Conservation (phyloP, 2,329 filamentous ascomycete genomes). For the Balansia obtecta region DNA sequence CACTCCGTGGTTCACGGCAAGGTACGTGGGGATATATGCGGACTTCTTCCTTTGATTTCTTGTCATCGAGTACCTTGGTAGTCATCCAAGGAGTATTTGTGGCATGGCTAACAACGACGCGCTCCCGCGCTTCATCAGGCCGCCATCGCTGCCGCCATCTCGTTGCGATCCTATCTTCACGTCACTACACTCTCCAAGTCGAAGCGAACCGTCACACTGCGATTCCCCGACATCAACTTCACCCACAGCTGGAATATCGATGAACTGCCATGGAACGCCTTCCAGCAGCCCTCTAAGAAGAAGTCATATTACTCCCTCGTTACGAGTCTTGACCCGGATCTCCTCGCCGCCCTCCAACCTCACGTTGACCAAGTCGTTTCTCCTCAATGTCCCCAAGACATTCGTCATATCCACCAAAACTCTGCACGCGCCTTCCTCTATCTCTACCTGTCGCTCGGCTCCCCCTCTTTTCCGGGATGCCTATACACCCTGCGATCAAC, state of each 20-base stretch:
- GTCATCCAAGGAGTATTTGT: not conserved
- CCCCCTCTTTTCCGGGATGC: constrained; percentile 64
- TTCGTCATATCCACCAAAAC: constrained; percentile 72
- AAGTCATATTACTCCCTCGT: constrained; percentile 90
- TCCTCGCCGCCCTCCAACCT: constrained; percentile 70
- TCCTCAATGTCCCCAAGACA: constrained; percentile 47
- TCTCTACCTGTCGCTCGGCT: constrained; percentile 78
- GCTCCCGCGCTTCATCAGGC: constrained; percentile 39
- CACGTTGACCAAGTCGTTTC: constrained; percentile 62
- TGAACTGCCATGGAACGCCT: constrained; percentile 73
- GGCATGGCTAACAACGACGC: not conserved
- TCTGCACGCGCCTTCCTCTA: constrained; percentile 85
- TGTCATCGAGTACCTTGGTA: not conserved
- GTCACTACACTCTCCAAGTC: constrained; percentile 92
- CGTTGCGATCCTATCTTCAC: constrained; percentile 88
- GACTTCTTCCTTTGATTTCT: too few species aligned
- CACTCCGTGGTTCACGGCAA: constrained; percentile 97
- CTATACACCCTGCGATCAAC: constrained; percentile 88
- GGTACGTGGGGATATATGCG: constrained; percentile 30
- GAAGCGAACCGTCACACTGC: constrained; percentile 72
- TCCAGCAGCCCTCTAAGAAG: constrained; percentile 73
- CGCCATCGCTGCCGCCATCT: constrained; percentile 89
- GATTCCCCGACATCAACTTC: constrained; percentile 83
- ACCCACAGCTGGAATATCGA: constrained; percentile 92
- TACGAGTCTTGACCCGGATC: constrained; percentile 69